phyloP scores from a whole-genome alignment of 352 stramenopile genomes.

The Globisporangium cystogenes region DNA sequence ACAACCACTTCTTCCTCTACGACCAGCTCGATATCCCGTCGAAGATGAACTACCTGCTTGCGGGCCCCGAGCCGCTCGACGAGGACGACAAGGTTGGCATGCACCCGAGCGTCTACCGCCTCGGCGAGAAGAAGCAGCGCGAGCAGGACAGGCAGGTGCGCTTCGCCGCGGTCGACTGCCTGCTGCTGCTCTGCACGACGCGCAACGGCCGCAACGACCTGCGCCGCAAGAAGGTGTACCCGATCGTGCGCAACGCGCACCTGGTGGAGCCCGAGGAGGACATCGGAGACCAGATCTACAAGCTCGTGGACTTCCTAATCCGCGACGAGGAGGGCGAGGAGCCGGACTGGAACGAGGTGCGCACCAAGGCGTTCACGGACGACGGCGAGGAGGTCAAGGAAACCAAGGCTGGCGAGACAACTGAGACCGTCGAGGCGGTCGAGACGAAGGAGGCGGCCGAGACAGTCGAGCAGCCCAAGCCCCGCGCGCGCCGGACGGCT shows the following conservation, averaged over 20 bases:
- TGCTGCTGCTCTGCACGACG: slow-evolving; percentile 76
- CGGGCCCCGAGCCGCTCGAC: slow-evolving; percentile 69
- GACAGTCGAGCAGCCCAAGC: neutral
- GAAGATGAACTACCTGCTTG: slow-evolving; percentile 73
- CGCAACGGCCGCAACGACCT: slow-evolving; percentile 73
- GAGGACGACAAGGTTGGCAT: slow-evolving; percentile 78
- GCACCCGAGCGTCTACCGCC: slow-evolving; percentile 68
- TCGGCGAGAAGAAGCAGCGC: slow-evolving; percentile 80
- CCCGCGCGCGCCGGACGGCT: slow-evolving; percentile 10
- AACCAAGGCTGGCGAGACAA: slow-evolving; percentile 11
- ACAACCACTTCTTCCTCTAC: slow-evolving; percentile 88
- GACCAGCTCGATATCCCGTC: slow-evolving; percentile 77
- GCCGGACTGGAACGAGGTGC: slow-evolving; percentile 76
- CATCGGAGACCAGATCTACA: slow-evolving; percentile 86
- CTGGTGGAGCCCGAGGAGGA: slow-evolving; percentile 77
- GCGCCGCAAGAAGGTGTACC: slow-evolving; percentile 83
- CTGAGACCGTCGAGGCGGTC: neutral
- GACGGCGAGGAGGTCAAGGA: slow-evolving; percentile 28
- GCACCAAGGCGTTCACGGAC: slow-evolving; percentile 52
- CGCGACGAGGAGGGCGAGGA: slow-evolving; percentile 84
- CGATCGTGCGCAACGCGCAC: slow-evolving; percentile 80
- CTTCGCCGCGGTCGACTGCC: slow-evolving; percentile 59
- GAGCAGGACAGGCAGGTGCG: slow-evolving; percentile 73
- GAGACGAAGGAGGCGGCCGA: neutral
- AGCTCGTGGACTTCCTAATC: slow-evolving; percentile 85